Base-by-base conservation (phyloP, 139 green algal species). In the Deuterostichococcus epilithicus region DNA sequence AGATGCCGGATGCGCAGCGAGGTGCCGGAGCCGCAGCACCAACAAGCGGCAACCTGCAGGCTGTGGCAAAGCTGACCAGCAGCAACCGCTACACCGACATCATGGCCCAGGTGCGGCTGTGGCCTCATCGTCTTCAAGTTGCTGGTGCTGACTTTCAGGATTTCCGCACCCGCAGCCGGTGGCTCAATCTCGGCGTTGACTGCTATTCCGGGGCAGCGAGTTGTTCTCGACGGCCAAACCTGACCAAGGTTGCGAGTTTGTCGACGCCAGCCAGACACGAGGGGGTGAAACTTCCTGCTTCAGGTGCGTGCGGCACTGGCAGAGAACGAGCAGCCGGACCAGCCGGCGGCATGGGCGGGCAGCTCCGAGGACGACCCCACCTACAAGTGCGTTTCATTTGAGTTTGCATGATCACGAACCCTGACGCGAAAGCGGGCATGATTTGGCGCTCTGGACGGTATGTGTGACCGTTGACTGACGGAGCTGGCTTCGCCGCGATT, bases 21-120 rank as follows among this genome's bases (percentile, higher is more conserved):
- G 63, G 75, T 91, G 23, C 90, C 94, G 58, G 80, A 79, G 26
- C 79, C 94, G 0, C 90, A 94, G 71, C 94, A 91, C 38, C 92
- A 97, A 63, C 52, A 13, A 28, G 52, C 52, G 52, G 52, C 66
- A 83, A 91, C 74, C 75, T 97, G 26, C 73, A 79, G 8, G 82
- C 87, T 0, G 84, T 93, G 33, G 92, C 92, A 0, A 91, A 93
- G 70, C 88, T 97, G 34, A 82, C 79, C 2, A 72, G 35, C 28
- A 83, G 59, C 20, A 71, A 81, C 22, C 76, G 86, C 28, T 93
- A 94, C 76, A 59, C 63, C 20, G 68, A n/a, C 44, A 83, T 92
- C 78, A 88, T 90, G 77, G 68, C 8, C 25, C 70, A 82, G 38
- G 86, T 89, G 35, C 36, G 72, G 38, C 18, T 18, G 18, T 38